Conservation (phyloP, 108 stramenopile species). For the Aureococcus anophagefferens region DNA sequence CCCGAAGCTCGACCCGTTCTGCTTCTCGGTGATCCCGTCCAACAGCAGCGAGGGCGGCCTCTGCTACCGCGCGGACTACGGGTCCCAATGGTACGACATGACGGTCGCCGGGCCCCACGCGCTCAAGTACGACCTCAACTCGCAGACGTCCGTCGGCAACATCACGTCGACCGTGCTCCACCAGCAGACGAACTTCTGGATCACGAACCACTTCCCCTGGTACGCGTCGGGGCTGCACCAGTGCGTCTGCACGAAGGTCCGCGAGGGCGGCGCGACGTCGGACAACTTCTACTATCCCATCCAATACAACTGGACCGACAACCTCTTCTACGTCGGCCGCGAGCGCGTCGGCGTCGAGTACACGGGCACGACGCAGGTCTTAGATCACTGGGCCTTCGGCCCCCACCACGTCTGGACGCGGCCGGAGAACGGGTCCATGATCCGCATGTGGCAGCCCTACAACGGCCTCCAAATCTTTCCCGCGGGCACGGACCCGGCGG, state of each 20-base stretch:
- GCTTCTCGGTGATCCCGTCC: no score
- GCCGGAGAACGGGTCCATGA: no score
- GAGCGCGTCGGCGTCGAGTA: conserved; percentile 6
- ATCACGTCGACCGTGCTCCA: conserved; percentile 2
- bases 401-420: conserved; percentile 4
- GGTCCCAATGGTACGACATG: conserved; percentile 4
- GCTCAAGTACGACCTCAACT: conserved; percentile 6
- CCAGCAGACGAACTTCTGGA: conserved; percentile 9
- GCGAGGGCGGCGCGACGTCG: background rate
- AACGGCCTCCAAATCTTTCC: no score
- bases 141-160: conserved; percentile 2
- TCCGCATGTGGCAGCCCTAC: no score
- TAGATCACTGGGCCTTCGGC: conserved; percentile 6
- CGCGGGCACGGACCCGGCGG: no score
- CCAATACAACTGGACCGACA: conserved; percentile 4
- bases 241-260: conserved; percentile 9
- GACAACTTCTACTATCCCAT: background rate
- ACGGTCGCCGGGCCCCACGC: background rate
- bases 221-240: background rate
- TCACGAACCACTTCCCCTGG: conserved; percentile 9
- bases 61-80: conserved; percentile 7
- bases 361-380: background rate
- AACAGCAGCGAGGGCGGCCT: conserved; percentile 2
- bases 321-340: conserved; percentile 6
- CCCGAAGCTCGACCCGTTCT: no score